A percentile compares a stretch with the other conserved stretches of the same genome.
Conservation (phyloP, 441 rosid species). For the Iberis amara region DNA sequence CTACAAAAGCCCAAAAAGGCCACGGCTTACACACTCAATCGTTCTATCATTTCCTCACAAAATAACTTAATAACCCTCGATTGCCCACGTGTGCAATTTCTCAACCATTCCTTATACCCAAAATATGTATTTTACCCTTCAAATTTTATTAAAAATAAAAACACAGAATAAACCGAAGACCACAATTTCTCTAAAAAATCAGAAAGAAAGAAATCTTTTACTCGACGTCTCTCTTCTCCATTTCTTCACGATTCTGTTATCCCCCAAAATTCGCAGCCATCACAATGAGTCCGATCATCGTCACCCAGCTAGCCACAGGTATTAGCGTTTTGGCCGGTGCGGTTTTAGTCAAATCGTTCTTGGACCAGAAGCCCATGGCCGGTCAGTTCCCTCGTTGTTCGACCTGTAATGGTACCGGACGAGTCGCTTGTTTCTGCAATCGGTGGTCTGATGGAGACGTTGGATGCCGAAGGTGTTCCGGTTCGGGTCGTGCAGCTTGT, state of each 20-base stretch:
- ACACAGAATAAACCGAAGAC: neutral
- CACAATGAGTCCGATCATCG: conserved; percentile 57
- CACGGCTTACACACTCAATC: too few species aligned
- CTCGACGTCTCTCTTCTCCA: conserved; percentile 27
- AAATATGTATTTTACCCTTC: too few species aligned
- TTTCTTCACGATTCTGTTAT: conserved; percentile 28
- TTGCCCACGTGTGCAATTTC: neutral
- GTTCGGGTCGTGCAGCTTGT: conserved; percentile 79
- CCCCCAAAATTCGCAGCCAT: conserved; percentile 14
- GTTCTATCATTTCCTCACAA: neutral
- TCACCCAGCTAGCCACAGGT: conserved; percentile 81
- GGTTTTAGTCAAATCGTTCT: conserved; percentile 65
- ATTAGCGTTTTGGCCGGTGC: conserved; percentile 87
- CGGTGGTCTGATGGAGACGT: conserved; percentile 91
- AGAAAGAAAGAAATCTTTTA: neutral
- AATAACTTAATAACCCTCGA: neutral
- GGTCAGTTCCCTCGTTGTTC: conserved; percentile 65
- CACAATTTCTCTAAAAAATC: conserved; percentile 19
- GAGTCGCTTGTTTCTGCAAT: conserved; percentile 68
- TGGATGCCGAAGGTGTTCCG: conserved; percentile 84
- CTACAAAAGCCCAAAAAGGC: neutral
- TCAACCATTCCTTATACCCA: neutral
- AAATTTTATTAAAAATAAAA: too few species aligned
- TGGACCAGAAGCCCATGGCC: conserved; percentile 85
- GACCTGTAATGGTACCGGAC: conserved; percentile 79